Conservation (phyloP, 2,329 filamentous ascomycete species). For the Pseudocercospora eumusae region DNA sequence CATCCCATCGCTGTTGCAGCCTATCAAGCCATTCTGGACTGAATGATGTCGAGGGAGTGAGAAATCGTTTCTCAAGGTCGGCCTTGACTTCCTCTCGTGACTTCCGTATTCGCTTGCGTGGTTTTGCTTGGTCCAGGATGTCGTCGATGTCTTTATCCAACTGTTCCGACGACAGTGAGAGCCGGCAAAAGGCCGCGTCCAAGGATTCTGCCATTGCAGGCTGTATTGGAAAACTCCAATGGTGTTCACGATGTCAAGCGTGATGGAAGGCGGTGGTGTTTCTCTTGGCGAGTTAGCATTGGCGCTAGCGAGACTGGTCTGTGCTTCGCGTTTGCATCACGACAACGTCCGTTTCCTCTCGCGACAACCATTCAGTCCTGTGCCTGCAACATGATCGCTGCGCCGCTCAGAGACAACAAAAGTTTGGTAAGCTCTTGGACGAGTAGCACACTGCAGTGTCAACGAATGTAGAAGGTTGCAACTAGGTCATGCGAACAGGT, state of each 20-base stretch:
- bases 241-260: not conserved
- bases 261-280: not conserved
- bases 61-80: slow-evolving; percentile 72
- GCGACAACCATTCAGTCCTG: no score
- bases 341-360: no score
- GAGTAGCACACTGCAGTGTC: no score
- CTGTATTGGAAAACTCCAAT: not conserved
- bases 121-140: slow-evolving; percentile 57
- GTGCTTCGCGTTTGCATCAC: not conserved
- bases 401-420: no score
- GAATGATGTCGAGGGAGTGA: slow-evolving; percentile 78
- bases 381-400: no score
- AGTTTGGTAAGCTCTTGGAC: no score
- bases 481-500: no score
- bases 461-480: no score
- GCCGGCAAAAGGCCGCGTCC: slow-evolving; percentile 53
- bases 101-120: slow-evolving; percentile 57
- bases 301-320: not conserved
- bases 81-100: slow-evolving; percentile 63
- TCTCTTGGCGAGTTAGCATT: not conserved
- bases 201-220: slow-evolving; percentile 39
- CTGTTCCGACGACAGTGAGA: slow-evolving; percentile 47
- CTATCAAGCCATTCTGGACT: slow-evolving; percentile 83
- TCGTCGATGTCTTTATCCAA: slow-evolving; percentile 54
- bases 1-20: slow-evolving; percentile 87